Base-by-base conservation (phyloP, 2,329 filamentous ascomycete genomes). In the Diatrype stigma region DNA sequence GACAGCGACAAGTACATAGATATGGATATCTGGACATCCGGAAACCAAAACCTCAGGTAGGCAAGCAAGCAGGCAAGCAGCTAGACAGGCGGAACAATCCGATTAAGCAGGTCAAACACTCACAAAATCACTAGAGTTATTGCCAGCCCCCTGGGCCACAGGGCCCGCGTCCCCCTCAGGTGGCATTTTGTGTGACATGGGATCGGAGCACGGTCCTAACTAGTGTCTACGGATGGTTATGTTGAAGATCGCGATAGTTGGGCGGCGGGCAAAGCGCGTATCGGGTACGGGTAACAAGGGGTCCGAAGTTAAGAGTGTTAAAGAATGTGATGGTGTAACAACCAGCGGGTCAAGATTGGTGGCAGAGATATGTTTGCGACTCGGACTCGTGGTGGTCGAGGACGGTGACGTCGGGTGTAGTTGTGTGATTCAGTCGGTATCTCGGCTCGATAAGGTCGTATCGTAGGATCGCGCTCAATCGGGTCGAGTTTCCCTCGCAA, bases 111-210 rank as follows among this genome's bases (percentile, higher is more conserved):
- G 45, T 37, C 23, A 44, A 49, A 54, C 52, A 87, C 89, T 78
- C 77, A 96, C 91, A 81, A 96, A 96, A 76, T 96, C 91, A 79
- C 91, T 96, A 56, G 91, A 95, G 76, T 90, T 96, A 73, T 89
- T 94, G 66, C 75, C 59, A 38, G 64, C 74, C 56, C 75, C 74
- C 59, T 63, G 71, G 61, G 67, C 68, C 51, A 63, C 60, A 53
- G 66, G 51, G 45, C 55, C 58, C 61, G 70, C 61, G 28, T 73
- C 71, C 62, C 56, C 61, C 58, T 73, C 70, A 42, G 67, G 64
- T 52, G 63, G 66, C 63, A 64, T 70, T 55, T 54, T 63, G 60
- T 19, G 19, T 40, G 37, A 22, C 12, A 11, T 40, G 10, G 37
- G 34, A 42, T 50, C 57, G 48, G 37, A 40, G 5, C 3, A 19